phyloP scores from a whole-genome alignment of 2,329 filamentous ascomycete genomes.

The Sporothrix sp. region DNA sequence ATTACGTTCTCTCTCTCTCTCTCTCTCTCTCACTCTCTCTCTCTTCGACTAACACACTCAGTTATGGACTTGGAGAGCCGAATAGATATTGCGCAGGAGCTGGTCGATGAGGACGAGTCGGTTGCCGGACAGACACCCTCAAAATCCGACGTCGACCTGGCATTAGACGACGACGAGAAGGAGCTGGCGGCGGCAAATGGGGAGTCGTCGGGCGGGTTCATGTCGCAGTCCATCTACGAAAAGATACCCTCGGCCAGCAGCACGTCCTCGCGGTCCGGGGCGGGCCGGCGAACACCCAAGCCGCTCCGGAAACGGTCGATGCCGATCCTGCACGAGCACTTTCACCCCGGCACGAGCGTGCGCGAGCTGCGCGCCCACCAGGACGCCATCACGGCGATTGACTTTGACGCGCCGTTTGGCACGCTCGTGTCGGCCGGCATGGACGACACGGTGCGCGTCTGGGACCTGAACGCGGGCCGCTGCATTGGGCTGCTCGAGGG shows the following conservation, averaged over 20 bases:
- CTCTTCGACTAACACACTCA: conserved; percentile 29
- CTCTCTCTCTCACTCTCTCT: background rate
- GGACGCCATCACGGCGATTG: conserved; percentile 78
- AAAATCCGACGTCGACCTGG: conserved; percentile 44
- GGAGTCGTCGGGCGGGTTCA: conserved; percentile 49
- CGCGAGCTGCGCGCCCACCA: conserved; percentile 81
- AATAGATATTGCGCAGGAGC: conserved; percentile 50
- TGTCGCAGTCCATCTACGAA: conserved; percentile 96
- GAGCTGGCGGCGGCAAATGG: conserved; percentile 13
- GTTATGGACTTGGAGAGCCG: conserved; percentile 53
- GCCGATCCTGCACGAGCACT: conserved; percentile 91
- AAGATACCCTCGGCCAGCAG: conserved; percentile 58
- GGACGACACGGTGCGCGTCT: conserved; percentile 89
- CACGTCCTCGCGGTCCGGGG: conserved; percentile 36
- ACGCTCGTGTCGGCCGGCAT: conserved; percentile 86
- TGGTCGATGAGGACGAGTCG: conserved; percentile 49
- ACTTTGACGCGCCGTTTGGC: conserved; percentile 96
- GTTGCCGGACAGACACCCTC: conserved; percentile 42
- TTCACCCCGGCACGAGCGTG: conserved; percentile 80
- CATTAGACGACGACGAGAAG: conserved; percentile 33
- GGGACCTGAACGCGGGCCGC: conserved; percentile 88
- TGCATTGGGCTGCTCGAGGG: conserved; percentile 90
- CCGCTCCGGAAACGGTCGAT: conserved; percentile 68
- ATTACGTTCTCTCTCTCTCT: background rate
- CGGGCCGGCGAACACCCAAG: conserved; percentile 36